Evolutionary conservation across 2,329 filamentous ascomycete species (phyloP).

Genomic region (Pestalotiopsis sp.): DNA sequence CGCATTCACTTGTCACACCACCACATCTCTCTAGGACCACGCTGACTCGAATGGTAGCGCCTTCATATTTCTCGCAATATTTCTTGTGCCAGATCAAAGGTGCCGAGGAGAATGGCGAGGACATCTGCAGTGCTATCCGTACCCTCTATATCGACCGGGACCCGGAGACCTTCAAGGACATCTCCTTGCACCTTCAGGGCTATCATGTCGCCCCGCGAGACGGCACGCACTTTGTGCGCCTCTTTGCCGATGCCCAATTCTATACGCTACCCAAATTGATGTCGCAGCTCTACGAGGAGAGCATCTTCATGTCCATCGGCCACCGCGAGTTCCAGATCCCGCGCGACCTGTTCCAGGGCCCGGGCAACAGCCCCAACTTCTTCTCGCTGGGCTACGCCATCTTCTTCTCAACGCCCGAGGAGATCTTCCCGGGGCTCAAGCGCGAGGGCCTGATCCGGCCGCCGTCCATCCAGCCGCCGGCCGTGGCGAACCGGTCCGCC

Average conservation of each 20-base stretch:
- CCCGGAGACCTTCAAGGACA: constrained; percentile 85
- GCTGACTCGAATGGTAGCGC: constrained; percentile 58
- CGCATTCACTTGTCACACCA: constrained; percentile 16
- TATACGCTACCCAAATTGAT: constrained; percentile 88
- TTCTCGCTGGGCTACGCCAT: constrained; percentile 89
- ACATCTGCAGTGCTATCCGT: constrained; percentile 55
- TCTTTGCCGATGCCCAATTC: constrained; percentile 95
- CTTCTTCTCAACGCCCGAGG: constrained; percentile 79
- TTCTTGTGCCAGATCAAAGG: constrained; percentile 80
- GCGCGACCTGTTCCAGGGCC: constrained; percentile 80
- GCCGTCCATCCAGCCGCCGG: constrained; percentile 81
- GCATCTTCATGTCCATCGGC: constrained; percentile 91
- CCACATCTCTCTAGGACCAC: constrained; percentile 1
- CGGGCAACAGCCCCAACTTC: constrained; percentile 93
- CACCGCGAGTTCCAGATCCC: constrained; percentile 87
- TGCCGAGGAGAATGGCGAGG: constrained; percentile 62
- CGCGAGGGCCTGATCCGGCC: constrained; percentile 80
- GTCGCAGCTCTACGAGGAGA: constrained; percentile 87
- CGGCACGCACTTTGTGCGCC: constrained; percentile 83
- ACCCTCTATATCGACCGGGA: constrained; percentile 96
- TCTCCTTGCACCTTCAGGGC: constrained; percentile 86
- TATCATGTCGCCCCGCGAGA: constrained; percentile 85
- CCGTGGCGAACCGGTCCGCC: constrained; percentile 79
- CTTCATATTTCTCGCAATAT: constrained; percentile 95
- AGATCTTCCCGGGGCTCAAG: constrained; percentile 85